These are phyloP conservation scores for Sporothrix brasiliensis DNA, from an alignment of 2,329 filamentous ascomycete species.

Conservation along the genomic window DNA sequence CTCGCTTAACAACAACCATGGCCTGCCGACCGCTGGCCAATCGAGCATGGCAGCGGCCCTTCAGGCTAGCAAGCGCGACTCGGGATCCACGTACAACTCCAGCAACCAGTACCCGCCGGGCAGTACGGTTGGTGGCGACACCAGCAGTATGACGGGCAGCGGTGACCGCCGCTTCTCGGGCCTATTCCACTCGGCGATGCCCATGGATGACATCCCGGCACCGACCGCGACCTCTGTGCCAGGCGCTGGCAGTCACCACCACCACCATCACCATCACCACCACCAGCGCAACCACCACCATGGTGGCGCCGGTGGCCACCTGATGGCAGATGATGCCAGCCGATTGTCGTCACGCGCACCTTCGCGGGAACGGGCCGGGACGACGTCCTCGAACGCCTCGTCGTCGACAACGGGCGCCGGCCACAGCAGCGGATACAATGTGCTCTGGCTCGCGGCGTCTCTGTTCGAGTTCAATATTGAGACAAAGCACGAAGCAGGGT, in stretches of 20 bases:
- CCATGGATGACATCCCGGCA: slow-evolving; percentile 61
- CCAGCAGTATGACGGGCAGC: background rate
- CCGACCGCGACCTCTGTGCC: slow-evolving; percentile 39
- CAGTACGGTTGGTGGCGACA: slow-evolving; percentile 34
- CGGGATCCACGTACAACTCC: slow-evolving; percentile 58
- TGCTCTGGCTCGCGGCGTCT: slow-evolving; percentile 89
- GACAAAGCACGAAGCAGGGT: slow-evolving; percentile 88
- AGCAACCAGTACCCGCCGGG: slow-evolving; percentile 50
- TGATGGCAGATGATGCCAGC: slow-evolving; percentile 25
- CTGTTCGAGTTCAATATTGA: slow-evolving; percentile 98
- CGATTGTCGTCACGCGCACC: slow-evolving; percentile 59
- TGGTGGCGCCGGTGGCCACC: slow-evolving; percentile 46
- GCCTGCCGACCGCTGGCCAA: slow-evolving; percentile 54
- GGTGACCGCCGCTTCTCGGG: slow-evolving; percentile 63
- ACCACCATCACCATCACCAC: slow-evolving; percentile 36
- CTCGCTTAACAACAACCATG: slow-evolving; percentile 22
- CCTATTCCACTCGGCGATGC: slow-evolving; percentile 85
- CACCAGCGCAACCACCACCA: background rate
- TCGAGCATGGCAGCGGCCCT: slow-evolving; percentile 43
- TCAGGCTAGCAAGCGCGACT: slow-evolving; percentile 51
- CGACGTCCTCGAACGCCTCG: slow-evolving; percentile 34
- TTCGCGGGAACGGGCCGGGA: slow-evolving; percentile 59
- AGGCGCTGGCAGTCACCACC: slow-evolving; percentile 36
- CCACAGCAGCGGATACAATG: slow-evolving; percentile 61
- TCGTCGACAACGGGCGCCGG: slow-evolving; percentile 25